A percentile compares a stretch with the other conserved stretches of the same genome.
These are phyloP conservation scores for Acer saccharum DNA, from an alignment of 345 rosid species.

Conservation along the genomic window DNA sequence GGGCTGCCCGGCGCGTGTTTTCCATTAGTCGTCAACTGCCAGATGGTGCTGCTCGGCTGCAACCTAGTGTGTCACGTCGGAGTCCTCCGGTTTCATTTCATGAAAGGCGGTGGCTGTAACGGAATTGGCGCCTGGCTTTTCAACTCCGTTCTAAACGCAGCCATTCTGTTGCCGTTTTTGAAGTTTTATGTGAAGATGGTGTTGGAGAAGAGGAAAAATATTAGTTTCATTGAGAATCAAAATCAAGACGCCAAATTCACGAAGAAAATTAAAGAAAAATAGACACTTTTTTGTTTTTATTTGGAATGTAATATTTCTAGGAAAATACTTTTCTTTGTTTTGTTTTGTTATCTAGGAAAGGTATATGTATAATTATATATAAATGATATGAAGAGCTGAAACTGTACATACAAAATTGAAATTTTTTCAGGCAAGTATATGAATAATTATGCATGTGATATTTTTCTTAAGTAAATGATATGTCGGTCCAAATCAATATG, in stretches of 20 bases:
- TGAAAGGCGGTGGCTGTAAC: slow-evolving; percentile 73
- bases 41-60: slow-evolving; percentile 53
- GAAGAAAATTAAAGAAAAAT: not conserved
- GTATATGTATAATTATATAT: not conserved
- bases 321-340: not conserved
- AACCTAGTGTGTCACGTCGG: slow-evolving; percentile 67
- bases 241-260: not conserved
- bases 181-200: slow-evolving; percentile 54
- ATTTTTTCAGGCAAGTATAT: not conserved
- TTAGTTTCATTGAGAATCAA: not conserved
- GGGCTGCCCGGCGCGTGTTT: slow-evolving; percentile 55
- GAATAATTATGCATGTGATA: no score
- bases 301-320: not conserved
- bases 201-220: slow-evolving; percentile 6
- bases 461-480: no score
- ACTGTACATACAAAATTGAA: not conserved
- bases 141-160: slow-evolving; percentile 60
- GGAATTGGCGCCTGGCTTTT: slow-evolving; percentile 81
- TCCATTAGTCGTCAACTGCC: slow-evolving; percentile 65
- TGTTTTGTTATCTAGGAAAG: no score
- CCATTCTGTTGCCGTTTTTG: slow-evolving; percentile 56
- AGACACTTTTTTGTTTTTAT: not conserved
- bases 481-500: no score
- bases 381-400: not conserved
- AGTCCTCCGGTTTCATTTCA: slow-evolving; percentile 58